Percentiles rank a stretch among this genome's conserved stretches.
Conservation (phyloP, 1,284 basidiomycete species). For the Ustilago curta region DNA sequence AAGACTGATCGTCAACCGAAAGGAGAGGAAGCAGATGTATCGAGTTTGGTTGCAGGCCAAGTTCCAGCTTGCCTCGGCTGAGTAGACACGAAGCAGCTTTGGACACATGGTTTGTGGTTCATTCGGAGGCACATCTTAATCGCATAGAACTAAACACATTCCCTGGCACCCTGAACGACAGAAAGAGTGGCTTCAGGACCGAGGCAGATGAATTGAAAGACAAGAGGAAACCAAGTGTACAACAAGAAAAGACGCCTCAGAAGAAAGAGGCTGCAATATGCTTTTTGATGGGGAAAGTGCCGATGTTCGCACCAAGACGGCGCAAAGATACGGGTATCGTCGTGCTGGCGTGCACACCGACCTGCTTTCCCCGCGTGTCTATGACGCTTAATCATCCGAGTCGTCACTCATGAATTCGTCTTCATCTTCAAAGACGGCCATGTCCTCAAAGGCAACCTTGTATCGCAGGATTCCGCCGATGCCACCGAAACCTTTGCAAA, state of each 20-base stretch:
- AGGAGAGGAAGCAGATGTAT: conserved; percentile 67
- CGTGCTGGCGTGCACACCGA: neutral
- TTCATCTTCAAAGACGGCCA: conserved; percentile 67
- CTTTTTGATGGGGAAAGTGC: neutral
- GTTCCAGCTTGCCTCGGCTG: conserved; percentile 30
- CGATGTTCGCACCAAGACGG: neutral
- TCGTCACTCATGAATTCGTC: conserved; percentile 68
- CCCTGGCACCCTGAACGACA: neutral
- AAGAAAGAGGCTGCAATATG: neutral
- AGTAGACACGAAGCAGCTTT: neutral
- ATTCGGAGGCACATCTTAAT: too few species aligned
- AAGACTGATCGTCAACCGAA: conserved; percentile 65
- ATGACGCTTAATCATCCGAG: conserved; percentile 52
- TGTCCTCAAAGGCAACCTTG: conserved; percentile 68
- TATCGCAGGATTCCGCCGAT: conserved; percentile 89
- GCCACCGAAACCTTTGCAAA: conserved; percentile 98
- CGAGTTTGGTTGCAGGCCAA: conserved; percentile 67
- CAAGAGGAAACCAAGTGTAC: neutral
- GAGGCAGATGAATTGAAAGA: conserved; percentile 5
- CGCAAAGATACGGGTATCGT: conserved; percentile 13
- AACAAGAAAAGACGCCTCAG: neutral
- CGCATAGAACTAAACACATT: too few species aligned
- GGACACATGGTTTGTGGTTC: neutral
- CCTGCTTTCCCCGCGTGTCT: neutral
- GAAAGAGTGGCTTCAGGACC: neutral